Base-by-base conservation (phyloP, 805 yeast genomes). In the Kodamaea jinghongensis region DNA sequence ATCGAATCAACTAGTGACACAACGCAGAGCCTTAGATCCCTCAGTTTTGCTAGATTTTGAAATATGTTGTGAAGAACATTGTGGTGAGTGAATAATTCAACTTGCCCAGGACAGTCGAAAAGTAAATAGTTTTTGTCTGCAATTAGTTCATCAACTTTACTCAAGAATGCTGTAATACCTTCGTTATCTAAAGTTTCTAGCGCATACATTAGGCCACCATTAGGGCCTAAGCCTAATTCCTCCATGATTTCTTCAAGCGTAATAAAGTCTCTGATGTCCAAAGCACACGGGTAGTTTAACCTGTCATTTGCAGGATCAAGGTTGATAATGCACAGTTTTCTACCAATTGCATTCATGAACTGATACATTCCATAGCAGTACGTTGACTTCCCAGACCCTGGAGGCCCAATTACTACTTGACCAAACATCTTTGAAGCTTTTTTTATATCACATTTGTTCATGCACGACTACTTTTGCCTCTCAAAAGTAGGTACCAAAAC, bases 321-420 rank as follows among this genome's bases (percentile, higher is more conserved):
- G 56, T 93, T 93, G 14, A 93, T 69, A 2, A 93, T 75, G n/a
- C 86, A 72, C 34, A 86, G 80, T 52, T 86, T 84, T 44, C 99
- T 70, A 4, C 99, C 99, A 37, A 95, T 89, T 1, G 98, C 96
- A 44, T 86, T 83, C 52, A 91, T 73, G 61, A 93, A 93, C 67
- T 93, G 98, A 47, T 76, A 76, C 80, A 91, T 80, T 31, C 99
- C 99, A 58, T 81, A 71, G 60, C 97, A 90, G 58, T 87, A 93
- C 0, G 99, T 95, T 0, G 96, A 86, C 56, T 93, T 93, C 1
- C 99, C 99, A 0, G 96, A 76, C 1, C 99, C 99, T 0, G 99
- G 99, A 0, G 99, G 98, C 0, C 99, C 99, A 28, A 93, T 88
- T 7, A 91, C 90, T 7, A 93, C 78, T 63, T 93, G 96, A 3